Conservation (phyloP, 2,329 filamentous ascomycete species). For the Claviceps africana region DNA sequence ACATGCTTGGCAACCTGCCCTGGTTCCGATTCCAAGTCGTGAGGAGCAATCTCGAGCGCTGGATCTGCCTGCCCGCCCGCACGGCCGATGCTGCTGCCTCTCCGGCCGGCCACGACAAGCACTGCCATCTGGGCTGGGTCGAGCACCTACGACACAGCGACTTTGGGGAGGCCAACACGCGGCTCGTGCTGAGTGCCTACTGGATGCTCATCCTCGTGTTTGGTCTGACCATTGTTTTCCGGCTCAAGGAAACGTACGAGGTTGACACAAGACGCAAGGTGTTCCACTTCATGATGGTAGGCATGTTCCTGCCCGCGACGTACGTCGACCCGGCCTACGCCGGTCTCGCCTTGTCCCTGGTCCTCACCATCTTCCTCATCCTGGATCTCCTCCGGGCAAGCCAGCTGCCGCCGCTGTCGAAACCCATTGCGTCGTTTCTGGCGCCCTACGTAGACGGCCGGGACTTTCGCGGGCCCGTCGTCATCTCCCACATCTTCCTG, state of each 20-base stretch:
- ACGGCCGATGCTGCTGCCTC: slow-evolving; percentile 10
- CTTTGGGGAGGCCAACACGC: slow-evolving; percentile 65
- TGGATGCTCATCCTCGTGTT: slow-evolving; percentile 54
- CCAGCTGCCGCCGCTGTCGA: slow-evolving; percentile 79
- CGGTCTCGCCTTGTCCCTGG: slow-evolving; percentile 62
- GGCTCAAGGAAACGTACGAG: slow-evolving; percentile 62
- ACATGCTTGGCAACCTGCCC: slow-evolving; percentile 68
- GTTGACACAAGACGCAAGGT: slow-evolving; percentile 94
- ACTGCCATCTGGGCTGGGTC: slow-evolving; percentile 43
- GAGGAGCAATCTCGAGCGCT: slow-evolving; percentile 52
- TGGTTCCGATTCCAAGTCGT: slow-evolving; percentile 60
- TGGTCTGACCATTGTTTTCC: slow-evolving; percentile 63
- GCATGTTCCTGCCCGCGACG: slow-evolving; percentile 79
- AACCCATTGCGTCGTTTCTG: slow-evolving; percentile 72
- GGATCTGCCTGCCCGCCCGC: slow-evolving; percentile 56
- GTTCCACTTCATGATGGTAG: slow-evolving; percentile 97
- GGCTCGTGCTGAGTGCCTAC: slow-evolving; percentile 64
- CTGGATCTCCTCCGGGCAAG: slow-evolving; percentile 82
- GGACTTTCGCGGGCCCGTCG: slow-evolving; percentile 83
- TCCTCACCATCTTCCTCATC: slow-evolving; percentile 73
- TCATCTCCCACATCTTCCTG: slow-evolving; percentile 91
- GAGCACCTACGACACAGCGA: slow-evolving; percentile 49
- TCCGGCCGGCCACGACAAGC: slow-evolving; percentile 14
- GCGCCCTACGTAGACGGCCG: slow-evolving; percentile 89
- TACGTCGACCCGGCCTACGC: slow-evolving; percentile 79